phyloP scores from a whole-genome alignment of 345 rosid species.

The Hibiscus mutabilis region DNA sequence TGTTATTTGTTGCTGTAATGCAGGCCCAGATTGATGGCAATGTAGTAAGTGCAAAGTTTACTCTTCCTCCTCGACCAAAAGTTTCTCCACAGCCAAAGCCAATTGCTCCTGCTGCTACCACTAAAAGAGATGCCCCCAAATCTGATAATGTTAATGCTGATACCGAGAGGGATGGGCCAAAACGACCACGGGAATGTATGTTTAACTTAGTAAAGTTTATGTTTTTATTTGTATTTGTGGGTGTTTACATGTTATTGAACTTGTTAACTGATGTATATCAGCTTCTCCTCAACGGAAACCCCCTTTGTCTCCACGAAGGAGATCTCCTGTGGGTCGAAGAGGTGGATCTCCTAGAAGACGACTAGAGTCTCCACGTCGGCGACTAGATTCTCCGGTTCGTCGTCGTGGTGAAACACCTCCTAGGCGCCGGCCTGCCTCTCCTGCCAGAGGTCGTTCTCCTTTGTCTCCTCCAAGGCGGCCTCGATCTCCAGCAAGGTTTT shows the following conservation, averaged over 20 bases:
- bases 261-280: constrained; percentile 19
- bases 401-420: constrained; percentile 75
- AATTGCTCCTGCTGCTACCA: constrained; percentile 40
- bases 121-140: constrained; percentile 54
- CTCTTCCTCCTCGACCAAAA: constrained; percentile 67
- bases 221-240: constrained; percentile 1
- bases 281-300: constrained; percentile 70
- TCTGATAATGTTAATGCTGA: constrained; percentile 46
- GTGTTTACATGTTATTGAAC: not conserved
- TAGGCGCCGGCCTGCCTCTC: constrained; percentile 62
- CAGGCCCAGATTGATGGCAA: constrained; percentile 99
- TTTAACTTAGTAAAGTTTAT: not conserved
- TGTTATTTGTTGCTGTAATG: constrained; percentile 19
- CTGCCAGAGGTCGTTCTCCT: constrained; percentile 77
- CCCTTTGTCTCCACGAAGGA: constrained; percentile 60
- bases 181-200: constrained; percentile 39
- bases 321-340: constrained; percentile 62
- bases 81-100: constrained; percentile 62
- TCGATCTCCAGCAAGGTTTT: constrained; percentile 81
- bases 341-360: constrained; percentile 79
- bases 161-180: constrained; percentile 67
- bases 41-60: constrained; percentile 62
- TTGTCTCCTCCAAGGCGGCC: constrained; percentile 62
- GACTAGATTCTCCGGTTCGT: constrained; percentile 63
- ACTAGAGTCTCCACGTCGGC: constrained; percentile 70